Evolutionary conservation across 148 eudicot species (phyloP).

Genomic region (Vaccinium vitisidaea): DNA sequence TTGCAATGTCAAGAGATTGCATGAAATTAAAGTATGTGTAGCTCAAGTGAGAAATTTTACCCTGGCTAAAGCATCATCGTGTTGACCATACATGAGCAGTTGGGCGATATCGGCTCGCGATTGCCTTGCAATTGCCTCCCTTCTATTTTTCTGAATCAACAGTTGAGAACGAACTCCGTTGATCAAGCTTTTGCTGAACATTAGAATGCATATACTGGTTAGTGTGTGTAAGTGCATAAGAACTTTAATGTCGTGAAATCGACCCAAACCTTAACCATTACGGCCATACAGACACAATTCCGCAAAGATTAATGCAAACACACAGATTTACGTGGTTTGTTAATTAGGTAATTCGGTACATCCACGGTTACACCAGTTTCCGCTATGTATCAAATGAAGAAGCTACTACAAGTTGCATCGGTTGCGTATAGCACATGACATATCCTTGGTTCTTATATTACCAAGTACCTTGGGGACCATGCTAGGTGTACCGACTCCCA

Average conservation of each 20-base stretch:
- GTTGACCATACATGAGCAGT: conserved; percentile 15
- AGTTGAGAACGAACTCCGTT: conserved; percentile 18
- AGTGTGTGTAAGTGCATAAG: neutral
- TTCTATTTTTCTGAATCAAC: conserved; percentile 21
- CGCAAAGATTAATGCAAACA: too few species aligned
- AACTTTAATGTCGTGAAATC: neutral
- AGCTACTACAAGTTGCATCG: too few species aligned
- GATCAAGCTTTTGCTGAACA: conserved; percentile 29
- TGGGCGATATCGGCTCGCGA: conserved; percentile 25
- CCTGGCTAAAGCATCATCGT: conserved; percentile 18
- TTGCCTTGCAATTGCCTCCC: conserved; percentile 26
- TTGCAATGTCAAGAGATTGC: neutral
- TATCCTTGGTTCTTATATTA: too few species aligned
- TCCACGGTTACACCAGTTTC: too few species aligned
- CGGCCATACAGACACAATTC: too few species aligned
- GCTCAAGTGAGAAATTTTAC: conserved; percentile 4
- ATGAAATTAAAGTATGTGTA: neutral
- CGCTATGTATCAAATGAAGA: too few species aligned
- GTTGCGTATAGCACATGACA: too few species aligned
- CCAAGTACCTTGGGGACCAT: too few species aligned
- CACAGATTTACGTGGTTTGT: too few species aligned
- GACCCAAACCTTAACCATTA: too few species aligned
- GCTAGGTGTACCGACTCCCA: too few species aligned
- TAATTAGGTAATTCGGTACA: too few species aligned
- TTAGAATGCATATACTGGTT: neutral